Conservation (phyloP, 2,329 filamentous ascomycete species). For the Phyllosticta citrichinensis region DNA sequence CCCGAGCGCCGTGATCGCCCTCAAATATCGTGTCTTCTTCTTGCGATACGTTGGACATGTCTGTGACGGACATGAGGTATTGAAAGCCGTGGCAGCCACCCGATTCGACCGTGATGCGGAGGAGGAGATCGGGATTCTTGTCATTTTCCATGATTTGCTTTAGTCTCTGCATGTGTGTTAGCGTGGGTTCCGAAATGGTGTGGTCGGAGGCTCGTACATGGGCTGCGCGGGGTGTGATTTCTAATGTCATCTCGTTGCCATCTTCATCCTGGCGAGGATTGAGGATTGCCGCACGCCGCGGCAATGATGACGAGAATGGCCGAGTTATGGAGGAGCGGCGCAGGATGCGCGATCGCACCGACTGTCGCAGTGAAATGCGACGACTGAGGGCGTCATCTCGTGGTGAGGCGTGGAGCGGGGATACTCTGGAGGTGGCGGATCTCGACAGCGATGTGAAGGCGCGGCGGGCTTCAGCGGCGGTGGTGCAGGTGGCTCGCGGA, state of each 20-base stretch:
- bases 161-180: slow-evolving; percentile 45
- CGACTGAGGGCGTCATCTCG: not conserved
- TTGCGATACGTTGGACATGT: slow-evolving; percentile 43
- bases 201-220: slow-evolving; percentile 44
- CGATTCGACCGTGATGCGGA: slow-evolving; percentile 86
- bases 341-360: not conserved
- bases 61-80: slow-evolving; percentile 82
- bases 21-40: slow-evolving; percentile 80
- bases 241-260: slow-evolving; percentile 72
- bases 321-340: not conserved
- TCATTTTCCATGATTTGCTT: slow-evolving; percentile 48
- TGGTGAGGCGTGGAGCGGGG: slow-evolving; percentile 1
- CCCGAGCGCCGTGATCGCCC: slow-evolving; percentile 57
- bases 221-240: slow-evolving; percentile 74
- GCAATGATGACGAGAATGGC: not conserved
- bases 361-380: not conserved
- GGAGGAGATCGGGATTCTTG: slow-evolving; percentile 64
- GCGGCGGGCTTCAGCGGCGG: not conserved
- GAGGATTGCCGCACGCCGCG: slow-evolving; percentile 29
- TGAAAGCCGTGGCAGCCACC: slow-evolving; percentile 98
- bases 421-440: not conserved
- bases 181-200: not conserved
- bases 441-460: not conserved
- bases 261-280: slow-evolving; percentile 76
- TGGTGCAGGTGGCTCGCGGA: not conserved